Conservation (phyloP, 140 eudicot species). For the Oenanthe javanica region DNA sequence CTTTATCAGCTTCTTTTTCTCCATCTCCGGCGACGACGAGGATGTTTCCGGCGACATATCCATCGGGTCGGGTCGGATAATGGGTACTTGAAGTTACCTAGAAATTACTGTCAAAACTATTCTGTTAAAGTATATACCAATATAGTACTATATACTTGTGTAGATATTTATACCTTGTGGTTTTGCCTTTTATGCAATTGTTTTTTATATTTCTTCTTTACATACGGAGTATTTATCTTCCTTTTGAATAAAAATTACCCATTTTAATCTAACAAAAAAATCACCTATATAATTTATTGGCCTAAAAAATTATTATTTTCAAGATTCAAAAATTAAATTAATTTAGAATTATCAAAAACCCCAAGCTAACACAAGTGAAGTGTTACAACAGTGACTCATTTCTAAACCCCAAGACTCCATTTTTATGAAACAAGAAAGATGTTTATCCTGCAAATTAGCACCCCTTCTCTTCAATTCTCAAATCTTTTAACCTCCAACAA, state of each 20-base stretch:
- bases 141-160: neutral
- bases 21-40: conserved; percentile 31
- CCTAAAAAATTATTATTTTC: too few relatives aligned
- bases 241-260: too few relatives aligned
- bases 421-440: conserved; percentile 9
- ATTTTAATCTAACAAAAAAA: too few relatives aligned
- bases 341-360: neutral
- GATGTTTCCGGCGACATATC: conserved; percentile 62
- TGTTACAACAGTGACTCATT: neutral
- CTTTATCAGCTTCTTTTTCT: conserved; percentile 28
- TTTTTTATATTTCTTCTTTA: neutral
- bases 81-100: neutral
- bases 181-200: neutral
- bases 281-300: too few relatives aligned
- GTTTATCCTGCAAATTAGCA: conserved; percentile 15
- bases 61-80: conserved; percentile 25
- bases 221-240: too few relatives aligned
- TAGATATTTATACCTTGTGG: too few relatives aligned
- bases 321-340: neutral
- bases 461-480: conserved; percentile 8
- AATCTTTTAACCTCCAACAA: neutral
- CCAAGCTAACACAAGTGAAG: neutral
- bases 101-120: neutral
- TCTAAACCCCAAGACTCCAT: neutral
- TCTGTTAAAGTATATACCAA: neutral